These are phyloP conservation scores for Cladosporium sp. DNA, from an alignment of 2,329 filamentous ascomycete genomes.

Conservation along the genomic window DNA sequence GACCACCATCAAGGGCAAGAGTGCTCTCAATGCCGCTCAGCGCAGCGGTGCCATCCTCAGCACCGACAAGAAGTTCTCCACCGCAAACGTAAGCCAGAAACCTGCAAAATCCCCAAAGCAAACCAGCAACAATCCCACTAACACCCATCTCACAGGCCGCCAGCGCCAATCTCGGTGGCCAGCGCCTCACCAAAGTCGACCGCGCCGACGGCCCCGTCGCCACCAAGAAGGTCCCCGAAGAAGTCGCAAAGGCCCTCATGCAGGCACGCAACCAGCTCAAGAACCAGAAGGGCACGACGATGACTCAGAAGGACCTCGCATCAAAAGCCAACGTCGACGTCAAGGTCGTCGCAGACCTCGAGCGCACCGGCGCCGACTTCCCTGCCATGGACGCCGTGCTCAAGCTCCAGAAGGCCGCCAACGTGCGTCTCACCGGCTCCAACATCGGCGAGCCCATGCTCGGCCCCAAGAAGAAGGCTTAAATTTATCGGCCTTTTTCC, in stretches of 20 bases:
- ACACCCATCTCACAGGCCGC: conserved; percentile 42
- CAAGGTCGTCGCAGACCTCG: conserved; percentile 77
- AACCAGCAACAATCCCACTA: neutral
- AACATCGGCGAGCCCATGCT: conserved; percentile 79
- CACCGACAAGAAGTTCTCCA: conserved; percentile 89
- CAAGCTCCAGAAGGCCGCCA: conserved; percentile 66
- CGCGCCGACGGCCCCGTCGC: conserved; percentile 96
- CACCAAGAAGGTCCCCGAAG: conserved; percentile 82
- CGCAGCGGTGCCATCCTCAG: conserved; percentile 72
- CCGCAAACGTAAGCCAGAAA: conserved; percentile 72
- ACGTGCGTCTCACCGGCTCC: conserved; percentile 38
- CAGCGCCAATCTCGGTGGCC: conserved; percentile 64
- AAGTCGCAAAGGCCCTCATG: conserved; percentile 80
- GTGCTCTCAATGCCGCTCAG: conserved; percentile 84
- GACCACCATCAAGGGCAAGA: conserved; percentile 84
- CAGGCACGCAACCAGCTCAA: conserved; percentile 76
- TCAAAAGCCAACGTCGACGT: conserved; percentile 87
- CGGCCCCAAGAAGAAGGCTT: conserved; percentile 66
- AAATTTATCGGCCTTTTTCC: neutral
- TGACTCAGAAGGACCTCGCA: conserved; percentile 88
- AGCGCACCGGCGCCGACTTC: conserved; percentile 77
- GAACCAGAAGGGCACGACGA: conserved; percentile 68
- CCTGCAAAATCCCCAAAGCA: neutral
- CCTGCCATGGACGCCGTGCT: conserved; percentile 85
- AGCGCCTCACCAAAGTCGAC: conserved; percentile 97